Percentiles rank a stretch among this genome's conserved stretches.
Evolutionary conservation across 2,329 filamentous ascomycete species (phyloP).

Genomic region (Trichophaea hybrida): DNA sequence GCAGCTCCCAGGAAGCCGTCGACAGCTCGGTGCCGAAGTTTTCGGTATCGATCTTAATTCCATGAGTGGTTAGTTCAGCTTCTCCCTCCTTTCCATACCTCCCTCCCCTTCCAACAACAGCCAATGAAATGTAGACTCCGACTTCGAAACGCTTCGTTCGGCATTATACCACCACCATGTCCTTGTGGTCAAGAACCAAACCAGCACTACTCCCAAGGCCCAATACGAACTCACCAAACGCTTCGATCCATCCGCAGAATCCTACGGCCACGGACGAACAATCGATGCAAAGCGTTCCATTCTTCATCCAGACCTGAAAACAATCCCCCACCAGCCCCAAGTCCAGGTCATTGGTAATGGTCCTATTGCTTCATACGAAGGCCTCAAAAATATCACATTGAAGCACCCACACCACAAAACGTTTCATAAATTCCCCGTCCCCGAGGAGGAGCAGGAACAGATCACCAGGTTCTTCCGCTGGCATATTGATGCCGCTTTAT

Average conservation of each 20-base stretch:
- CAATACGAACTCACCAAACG: slow-evolving; percentile 60
- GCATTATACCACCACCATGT: slow-evolving; percentile 55
- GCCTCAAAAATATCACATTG: slow-evolving; percentile 51
- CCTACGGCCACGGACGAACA: slow-evolving; percentile 31
- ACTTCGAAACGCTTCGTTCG: slow-evolving; percentile 49
- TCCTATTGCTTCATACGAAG: slow-evolving; percentile 53
- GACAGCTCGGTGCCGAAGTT: not conserved
- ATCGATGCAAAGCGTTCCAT: not conserved
- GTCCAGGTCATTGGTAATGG: slow-evolving; percentile 72
- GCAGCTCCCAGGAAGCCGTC: not conserved
- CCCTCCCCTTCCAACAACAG: not conserved
- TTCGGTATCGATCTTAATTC: not conserved
- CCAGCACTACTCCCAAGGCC: slow-evolving; percentile 48
- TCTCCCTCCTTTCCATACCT: not conserved
- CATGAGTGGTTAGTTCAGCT: not conserved
- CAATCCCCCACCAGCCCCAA: slow-evolving; percentile 51
- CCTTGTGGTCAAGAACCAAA: slow-evolving; percentile 55
- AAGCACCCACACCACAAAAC: slow-evolving; percentile 64
- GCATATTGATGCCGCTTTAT: slow-evolving; percentile 69
- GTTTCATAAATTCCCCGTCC: slow-evolving; percentile 54
- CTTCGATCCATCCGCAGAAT: slow-evolving; percentile 52
- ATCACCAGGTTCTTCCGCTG: slow-evolving; percentile 55
- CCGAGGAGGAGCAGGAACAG: slow-evolving; percentile 44
- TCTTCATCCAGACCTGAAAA: slow-evolving; percentile 1
- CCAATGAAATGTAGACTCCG: slow-evolving; percentile 36